Evolutionary conservation across 345 rosid species (phyloP), one percentile per base, ranked within the genome.

Genomic region (Aquilaria sinensis): DNA sequence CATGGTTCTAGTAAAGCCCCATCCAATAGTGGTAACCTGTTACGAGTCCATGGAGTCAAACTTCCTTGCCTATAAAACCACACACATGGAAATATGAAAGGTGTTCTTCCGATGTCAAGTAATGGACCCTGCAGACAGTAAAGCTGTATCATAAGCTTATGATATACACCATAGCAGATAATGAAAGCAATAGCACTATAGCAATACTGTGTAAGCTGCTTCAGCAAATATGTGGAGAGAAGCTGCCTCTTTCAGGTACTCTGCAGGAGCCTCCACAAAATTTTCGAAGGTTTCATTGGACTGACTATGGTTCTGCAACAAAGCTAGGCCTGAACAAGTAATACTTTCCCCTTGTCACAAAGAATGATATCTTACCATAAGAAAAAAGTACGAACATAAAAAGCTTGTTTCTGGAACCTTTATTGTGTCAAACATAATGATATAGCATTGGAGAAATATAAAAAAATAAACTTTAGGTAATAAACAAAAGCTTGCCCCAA

Each of bases 31-130:
- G 60, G 69, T 51, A 49, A 86, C 92, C 92, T 84, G 72, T 78
- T 87, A 65, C 89, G 85, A 68, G 82, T 75, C 94, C 97, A 90
- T 4, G 97, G 96, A 62, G 83, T 74, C 60, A 93, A 77, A 59
- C 90, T 69, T 65, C 96, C 94, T 77, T 87, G 98, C 69, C 97
- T 87, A 67, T 84, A 66, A 62, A 87, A 76, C 97, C 98, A 93
- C 34, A 82, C 80, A 57, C 96, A 93, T 33, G 92, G 83, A 75
- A 93, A 93, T n/a, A 79, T 64, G 14, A 86, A 68, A 62, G 85
- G 83, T 54, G 90, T 86, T 74, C 97, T 87, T 72, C 98, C 98
- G 55, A 88, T 68, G 77, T 93, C 97, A 55, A 90, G 97, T 63
- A 93, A 66, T 33, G 96, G 97, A 6, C 97, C 98, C 98, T 92